Base-by-base conservation (phyloP, 75 land plant genomes). In the Larix kaempferi region DNA sequence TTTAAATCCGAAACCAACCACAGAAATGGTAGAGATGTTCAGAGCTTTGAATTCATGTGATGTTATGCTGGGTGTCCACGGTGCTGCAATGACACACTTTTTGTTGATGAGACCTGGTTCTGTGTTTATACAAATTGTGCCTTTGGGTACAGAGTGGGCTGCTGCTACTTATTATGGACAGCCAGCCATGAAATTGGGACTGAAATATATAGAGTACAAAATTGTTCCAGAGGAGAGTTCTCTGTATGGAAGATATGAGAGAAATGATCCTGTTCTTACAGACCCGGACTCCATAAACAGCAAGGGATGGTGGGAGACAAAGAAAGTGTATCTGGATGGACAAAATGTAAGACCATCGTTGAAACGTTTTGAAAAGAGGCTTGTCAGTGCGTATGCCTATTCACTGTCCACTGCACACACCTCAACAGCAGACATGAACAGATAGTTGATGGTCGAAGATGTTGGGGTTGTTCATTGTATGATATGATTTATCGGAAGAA, bases 11-110 rank as follows among this genome's bases (percentile, higher is more conserved):
- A 60, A 56, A 27, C 19, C 25, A 59, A 76, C 60, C 25, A 78
- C 86, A 21, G 83, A 74, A 76, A 75, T 84, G 69, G 59, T 52
- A 56, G 74, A 64, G 16, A 78, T 84, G 25, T 84, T 78, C 69
- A n/a, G 66, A 12, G 76, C 71, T 2, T 78, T 87, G 35, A 66
- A 78, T 29, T 26, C 78, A 0, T 33, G 83, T 39, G 80, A 87
- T 27, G 83, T 75, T 19, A 72, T 87, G 83, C 27, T 87, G 67
- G 88, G 88, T 1, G 88, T 87, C 14, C 88, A 87, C 66, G 88
- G 88, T 15, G 88, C 88, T 7, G 88, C 83, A 37, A 73, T 86
- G 86, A 81, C 88, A 41, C 88, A 87, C 67, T 59, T 87, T 65
- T n/a, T 87, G 76, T 87, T 87, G 83, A 84, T 87, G 86, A 76